Evolutionary conservation across 192 early-diverging fungal species (phyloP).

Genomic region (Coemansia sp.): DNA sequence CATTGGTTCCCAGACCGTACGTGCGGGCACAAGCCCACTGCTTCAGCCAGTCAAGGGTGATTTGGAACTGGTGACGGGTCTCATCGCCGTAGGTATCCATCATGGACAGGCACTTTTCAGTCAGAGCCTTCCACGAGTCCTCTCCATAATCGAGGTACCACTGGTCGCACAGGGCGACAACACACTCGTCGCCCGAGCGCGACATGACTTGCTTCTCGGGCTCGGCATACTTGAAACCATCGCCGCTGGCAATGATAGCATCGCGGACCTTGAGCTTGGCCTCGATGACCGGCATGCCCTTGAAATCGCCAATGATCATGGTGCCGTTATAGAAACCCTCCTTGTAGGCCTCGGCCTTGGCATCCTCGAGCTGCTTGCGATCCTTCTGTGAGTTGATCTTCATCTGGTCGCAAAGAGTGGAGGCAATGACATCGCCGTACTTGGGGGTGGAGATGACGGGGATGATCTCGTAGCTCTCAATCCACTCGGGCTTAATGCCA

Average conservation of each 20-base stretch:
- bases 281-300: conserved; percentile 83
- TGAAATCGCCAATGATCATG: conserved; percentile 79
- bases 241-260: conserved; percentile 62
- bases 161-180: conserved; percentile 92
- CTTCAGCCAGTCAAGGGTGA: conserved; percentile 87
- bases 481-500: conserved; percentile 85
- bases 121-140: conserved; percentile 69
- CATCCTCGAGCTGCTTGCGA: conserved; percentile 82
- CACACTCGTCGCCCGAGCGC: conserved; percentile 94
- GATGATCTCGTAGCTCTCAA: conserved; percentile 72
- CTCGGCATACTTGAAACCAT: conserved; percentile 90
- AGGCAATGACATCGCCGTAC: conserved; percentile 84
- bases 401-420: conserved; percentile 77
- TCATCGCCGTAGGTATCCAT: conserved; percentile 83
- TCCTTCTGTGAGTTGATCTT: conserved; percentile 99
- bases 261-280: conserved; percentile 83
- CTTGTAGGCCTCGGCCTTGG: conserved; percentile 95
- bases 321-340: conserved; percentile 95
- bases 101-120: conserved; percentile 70
- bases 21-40: conserved; percentile 96
- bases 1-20: conserved; percentile 86
- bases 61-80: conserved; percentile 80
- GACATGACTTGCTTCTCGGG: conserved; percentile 92
- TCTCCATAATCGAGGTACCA: conserved; percentile 99
- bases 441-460: conserved; percentile 85